phyloP scores from a whole-genome alignment of 495 filamentous ascomycete species.

The Daldinia loculata region DNA sequence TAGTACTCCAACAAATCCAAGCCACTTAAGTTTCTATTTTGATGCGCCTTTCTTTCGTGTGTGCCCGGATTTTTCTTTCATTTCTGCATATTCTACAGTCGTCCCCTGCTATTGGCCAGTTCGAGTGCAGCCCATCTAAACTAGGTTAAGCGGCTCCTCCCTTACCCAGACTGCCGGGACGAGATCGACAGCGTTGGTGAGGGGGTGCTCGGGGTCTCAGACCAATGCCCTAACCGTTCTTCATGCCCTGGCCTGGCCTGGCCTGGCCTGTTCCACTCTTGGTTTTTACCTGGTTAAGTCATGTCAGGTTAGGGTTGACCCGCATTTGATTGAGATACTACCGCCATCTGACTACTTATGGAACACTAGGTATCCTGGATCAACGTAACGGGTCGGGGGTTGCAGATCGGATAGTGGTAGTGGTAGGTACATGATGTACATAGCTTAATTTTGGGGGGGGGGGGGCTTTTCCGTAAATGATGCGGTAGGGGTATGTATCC shows the following conservation, averaged over 20 bases:
- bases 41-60: conserved; percentile 4
- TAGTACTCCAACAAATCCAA: conserved; percentile 15
- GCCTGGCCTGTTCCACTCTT: neutral
- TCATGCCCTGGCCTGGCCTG: neutral
- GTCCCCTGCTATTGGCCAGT: conserved; percentile 14
- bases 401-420: neutral
- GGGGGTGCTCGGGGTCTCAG: conserved; percentile 4
- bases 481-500: no score
- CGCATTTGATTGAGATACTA: neutral
- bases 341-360: no score
- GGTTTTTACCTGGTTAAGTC: neutral
- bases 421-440: neutral
- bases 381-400: neutral
- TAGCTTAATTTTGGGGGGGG: no score
- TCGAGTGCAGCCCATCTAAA: neutral
- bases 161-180: conserved; percentile 29
- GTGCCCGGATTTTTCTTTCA: conserved; percentile 5
- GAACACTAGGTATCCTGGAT: no score
- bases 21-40: conserved; percentile 19
- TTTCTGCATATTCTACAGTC: conserved; percentile 4
- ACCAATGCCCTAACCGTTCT: neutral
- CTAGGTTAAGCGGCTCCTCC: conserved; percentile 33
- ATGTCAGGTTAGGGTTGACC: neutral
- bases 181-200: conserved; percentile 27
- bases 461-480: no score